A percentile compares a stretch with the other conserved stretches of the same genome.
Evolutionary conservation across 1,284 basidiomycete species (phyloP).

Genomic region (Puccinia novopanici): DNA sequence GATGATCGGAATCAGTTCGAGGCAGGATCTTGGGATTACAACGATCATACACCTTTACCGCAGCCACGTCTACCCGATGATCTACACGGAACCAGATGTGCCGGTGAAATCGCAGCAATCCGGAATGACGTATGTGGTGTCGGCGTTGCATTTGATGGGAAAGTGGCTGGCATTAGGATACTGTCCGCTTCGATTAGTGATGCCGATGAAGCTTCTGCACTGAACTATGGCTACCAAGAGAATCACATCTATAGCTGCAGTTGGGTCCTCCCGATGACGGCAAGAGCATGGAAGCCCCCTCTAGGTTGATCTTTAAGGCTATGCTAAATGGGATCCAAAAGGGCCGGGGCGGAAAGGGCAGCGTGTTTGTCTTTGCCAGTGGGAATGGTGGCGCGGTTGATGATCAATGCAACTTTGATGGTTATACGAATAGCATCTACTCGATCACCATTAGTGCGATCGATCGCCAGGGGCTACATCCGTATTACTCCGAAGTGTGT

Average conservation of each 20-base stretch:
- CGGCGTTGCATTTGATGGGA: slow-evolving; percentile 87
- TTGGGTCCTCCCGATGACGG: slow-evolving; percentile 97
- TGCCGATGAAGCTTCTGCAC: slow-evolving; percentile 91
- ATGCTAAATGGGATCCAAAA: slow-evolving; percentile 91
- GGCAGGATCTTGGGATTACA: slow-evolving; percentile 92
- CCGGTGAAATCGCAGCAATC: slow-evolving; percentile 95
- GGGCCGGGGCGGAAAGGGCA: slow-evolving; percentile 85
- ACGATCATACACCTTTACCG: slow-evolving; percentile 85
- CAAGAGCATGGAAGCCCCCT: slow-evolving; percentile 89
- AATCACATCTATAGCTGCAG: slow-evolving; percentile 93
- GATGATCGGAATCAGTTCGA: slow-evolving; percentile 67
- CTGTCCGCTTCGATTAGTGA: slow-evolving; percentile 95
- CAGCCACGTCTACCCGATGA: slow-evolving; percentile 86
- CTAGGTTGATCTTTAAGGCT: slow-evolving; percentile 87
- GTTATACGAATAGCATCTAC: slow-evolving; percentile 97
- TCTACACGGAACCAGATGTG: slow-evolving; percentile 95
- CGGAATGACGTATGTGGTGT: slow-evolving; percentile 94
- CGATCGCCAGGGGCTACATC: slow-evolving; percentile 87
- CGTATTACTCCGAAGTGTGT: slow-evolving; percentile 95
- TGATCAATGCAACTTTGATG: slow-evolving; percentile 99
- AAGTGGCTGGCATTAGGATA: slow-evolving; percentile 91
- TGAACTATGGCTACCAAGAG: slow-evolving; percentile 90
- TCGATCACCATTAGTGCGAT: slow-evolving; percentile 92
- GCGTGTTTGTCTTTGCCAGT: slow-evolving; percentile 94
- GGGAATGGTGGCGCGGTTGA: slow-evolving; percentile 89